These are phyloP conservation scores for Fusarium sp. DNA, from an alignment of 2,329 filamentous ascomycete species.

Conservation along the genomic window DNA sequence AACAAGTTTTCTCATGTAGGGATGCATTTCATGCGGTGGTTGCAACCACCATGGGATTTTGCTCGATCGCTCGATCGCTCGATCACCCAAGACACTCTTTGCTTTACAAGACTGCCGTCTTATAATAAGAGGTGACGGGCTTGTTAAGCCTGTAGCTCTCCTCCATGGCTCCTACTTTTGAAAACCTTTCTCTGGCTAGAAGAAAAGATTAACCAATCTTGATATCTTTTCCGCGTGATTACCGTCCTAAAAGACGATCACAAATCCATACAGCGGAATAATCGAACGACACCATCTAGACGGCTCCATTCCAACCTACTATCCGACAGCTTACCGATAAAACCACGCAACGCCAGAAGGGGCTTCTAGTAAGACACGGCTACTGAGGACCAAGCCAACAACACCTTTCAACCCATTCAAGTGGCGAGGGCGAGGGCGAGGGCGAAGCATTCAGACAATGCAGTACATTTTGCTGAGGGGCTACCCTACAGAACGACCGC, in stretches of 20 bases:
- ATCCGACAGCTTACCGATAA: not conserved
- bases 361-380: conserved; percentile 4
- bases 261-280: not conserved
- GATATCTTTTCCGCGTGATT: not conserved
- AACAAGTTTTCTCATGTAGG: conserved; percentile 3
- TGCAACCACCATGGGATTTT: conserved; percentile 16
- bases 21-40: conserved; percentile 16
- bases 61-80: conserved; percentile 22
- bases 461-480: not conserved
- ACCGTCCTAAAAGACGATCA: not conserved
- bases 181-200: not conserved
- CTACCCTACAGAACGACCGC: conserved; percentile 17
- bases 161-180: not conserved
- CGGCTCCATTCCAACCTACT: conserved; percentile 15
- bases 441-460: conserved; percentile 8
- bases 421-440: conserved; percentile 2
- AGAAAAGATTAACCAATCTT: not conserved
- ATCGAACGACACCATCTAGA: not conserved
- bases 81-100: conserved; percentile 27
- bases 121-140: conserved; percentile 21
- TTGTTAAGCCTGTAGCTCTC: conserved; percentile 25
- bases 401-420: not conserved
- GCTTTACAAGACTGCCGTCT: not conserved
- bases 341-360: conserved; percentile 1
- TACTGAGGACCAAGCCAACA: conserved; percentile 1